Percentiles rank a stretch among this genome's conserved stretches.
Conservation (phyloP, 352 stramenopile genomes). For the Globisporangium ultimum region DNA sequence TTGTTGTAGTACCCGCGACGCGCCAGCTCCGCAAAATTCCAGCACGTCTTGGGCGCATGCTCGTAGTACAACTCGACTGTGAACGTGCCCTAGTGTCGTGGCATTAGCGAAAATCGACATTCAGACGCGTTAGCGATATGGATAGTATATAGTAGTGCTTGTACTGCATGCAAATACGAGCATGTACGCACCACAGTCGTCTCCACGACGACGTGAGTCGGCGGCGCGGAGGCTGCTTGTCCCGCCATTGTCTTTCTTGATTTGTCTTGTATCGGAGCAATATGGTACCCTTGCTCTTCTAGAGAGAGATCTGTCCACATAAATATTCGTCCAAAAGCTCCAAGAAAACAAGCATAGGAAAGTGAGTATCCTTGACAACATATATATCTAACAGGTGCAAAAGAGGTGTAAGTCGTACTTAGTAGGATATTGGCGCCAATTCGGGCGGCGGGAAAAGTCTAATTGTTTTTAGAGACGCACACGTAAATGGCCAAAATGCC, state of each 20-base stretch:
- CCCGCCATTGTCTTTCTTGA: conserved; percentile 7
- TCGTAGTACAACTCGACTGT: conserved; percentile 93
- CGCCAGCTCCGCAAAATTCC: conserved; percentile 92
- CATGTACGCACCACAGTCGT: conserved; percentile 58
- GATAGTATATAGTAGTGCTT: no score
- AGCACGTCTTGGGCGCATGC: conserved; percentile 90
- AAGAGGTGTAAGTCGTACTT: conserved; percentile 2
- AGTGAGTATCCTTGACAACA: neutral
- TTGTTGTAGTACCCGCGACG: conserved; percentile 95
- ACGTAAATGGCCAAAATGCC: neutral
- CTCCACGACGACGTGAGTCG: conserved; percentile 84
- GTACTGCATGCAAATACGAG: neutral
- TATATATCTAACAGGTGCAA: neutral
- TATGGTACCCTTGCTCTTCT: conserved; percentile 6
- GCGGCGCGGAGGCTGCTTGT: conserved; percentile 27
- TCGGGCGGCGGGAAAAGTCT: neutral
- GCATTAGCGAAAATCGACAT: neutral
- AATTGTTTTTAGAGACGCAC: neutral
- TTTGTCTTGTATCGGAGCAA: conserved; percentile 8
- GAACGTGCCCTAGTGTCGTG: conserved; percentile 68
- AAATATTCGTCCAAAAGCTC: conserved; percentile 2
- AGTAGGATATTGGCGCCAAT: conserved; percentile 3
- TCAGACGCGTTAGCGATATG: neutral
- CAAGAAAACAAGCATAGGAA: neutral
- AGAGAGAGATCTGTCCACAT: conserved; percentile 1